These are phyloP conservation scores for Juglanconis oblonga DNA, from an alignment of 2,329 filamentous ascomycete genomes.

Conservation along the genomic window DNA sequence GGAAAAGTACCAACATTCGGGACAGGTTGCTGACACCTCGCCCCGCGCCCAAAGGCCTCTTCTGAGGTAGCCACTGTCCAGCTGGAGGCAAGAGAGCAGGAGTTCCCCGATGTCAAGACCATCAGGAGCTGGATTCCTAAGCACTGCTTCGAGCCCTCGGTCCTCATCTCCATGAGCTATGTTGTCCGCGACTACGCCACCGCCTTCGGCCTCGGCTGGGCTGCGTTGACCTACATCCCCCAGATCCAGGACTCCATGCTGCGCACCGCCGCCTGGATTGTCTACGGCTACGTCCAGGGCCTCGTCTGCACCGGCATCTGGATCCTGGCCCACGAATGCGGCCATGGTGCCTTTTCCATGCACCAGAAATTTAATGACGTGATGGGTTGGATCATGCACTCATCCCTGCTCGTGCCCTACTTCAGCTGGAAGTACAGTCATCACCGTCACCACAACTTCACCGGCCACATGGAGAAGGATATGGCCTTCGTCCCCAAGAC, in stretches of 20 bases:
- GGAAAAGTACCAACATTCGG: neutral
- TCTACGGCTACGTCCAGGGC: slow-evolving; percentile 63
- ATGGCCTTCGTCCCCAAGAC: slow-evolving; percentile 60
- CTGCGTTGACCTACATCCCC: slow-evolving; percentile 53
- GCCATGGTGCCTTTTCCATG: slow-evolving; percentile 65
- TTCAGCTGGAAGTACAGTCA: slow-evolving; percentile 73
- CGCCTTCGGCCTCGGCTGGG: slow-evolving; percentile 45
- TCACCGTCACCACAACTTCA: slow-evolving; percentile 66
- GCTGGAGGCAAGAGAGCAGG: slow-evolving; percentile 15
- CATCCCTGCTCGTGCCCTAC: slow-evolving; percentile 64
- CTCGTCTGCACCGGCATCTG: slow-evolving; percentile 66
- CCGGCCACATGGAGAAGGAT: slow-evolving; percentile 66
- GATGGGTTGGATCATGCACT: slow-evolving; percentile 65
- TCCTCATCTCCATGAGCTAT: slow-evolving; percentile 51
- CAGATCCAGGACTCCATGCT: slow-evolving; percentile 40
- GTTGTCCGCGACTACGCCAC: slow-evolving; percentile 54
- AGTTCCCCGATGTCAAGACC: slow-evolving; percentile 46
- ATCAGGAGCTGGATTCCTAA: slow-evolving; percentile 54
- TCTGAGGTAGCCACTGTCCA: slow-evolving; percentile 2
- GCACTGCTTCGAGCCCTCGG: slow-evolving; percentile 59
- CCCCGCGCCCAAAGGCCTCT: neutral
- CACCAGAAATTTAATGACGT: slow-evolving; percentile 56
- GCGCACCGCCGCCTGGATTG: slow-evolving; percentile 49
- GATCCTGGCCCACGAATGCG: slow-evolving; percentile 70
- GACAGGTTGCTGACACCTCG: neutral